Evolutionary conservation across 805 yeast genomes (phyloP), one percentile per base, ranked within the genome.

Genomic region (Hanseniaspora thailandica): DNA sequence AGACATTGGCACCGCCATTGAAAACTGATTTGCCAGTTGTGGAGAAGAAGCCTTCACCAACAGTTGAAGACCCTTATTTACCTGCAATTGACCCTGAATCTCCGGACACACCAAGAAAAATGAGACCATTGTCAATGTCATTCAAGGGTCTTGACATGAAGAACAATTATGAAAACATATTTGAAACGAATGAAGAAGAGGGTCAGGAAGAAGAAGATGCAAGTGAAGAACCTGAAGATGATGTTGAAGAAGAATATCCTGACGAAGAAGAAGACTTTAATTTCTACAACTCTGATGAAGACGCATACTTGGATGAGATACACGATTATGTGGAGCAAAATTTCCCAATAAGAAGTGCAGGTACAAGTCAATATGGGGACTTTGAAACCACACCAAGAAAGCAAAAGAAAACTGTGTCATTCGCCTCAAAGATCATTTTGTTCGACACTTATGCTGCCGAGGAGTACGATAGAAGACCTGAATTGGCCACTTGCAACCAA

Each of bases 381-480:
- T 15, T 28, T 30, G 20, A 30, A 6, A 9, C 30, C 19, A 25
- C 45, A 9, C 23, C 40, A 25, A 26, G 26, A 10, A 49, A 6
- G 9, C 15, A 38, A 20, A 38, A 44, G 22, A 57, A 55, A 22
- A 57, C 45, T 15, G 86, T 82, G 10, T 65, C 78, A 47, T 90
- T 90, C 67, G 84, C 95, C 5, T 81, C 94, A 1, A 74, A 87
- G 59, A 86, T 93, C 54, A 76, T 86, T 7, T 75, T 93, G 41
- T 90, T 81, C 66, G 94, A 87, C 56, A 90, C 96, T 0, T 87
- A 84, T 66, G 76, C 82, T 55, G 81, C 81, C 35, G 81, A 77
- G 19, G 96, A 85, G 58, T 90, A 90, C 66, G 97, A 90, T 66
- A 79, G 98, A 61, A 87, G 82, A 58, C 96, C 97, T 0, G 97